phyloP scores from a whole-genome alignment of 805 yeast genomes.

The Ogataea ganodermae region DNA sequence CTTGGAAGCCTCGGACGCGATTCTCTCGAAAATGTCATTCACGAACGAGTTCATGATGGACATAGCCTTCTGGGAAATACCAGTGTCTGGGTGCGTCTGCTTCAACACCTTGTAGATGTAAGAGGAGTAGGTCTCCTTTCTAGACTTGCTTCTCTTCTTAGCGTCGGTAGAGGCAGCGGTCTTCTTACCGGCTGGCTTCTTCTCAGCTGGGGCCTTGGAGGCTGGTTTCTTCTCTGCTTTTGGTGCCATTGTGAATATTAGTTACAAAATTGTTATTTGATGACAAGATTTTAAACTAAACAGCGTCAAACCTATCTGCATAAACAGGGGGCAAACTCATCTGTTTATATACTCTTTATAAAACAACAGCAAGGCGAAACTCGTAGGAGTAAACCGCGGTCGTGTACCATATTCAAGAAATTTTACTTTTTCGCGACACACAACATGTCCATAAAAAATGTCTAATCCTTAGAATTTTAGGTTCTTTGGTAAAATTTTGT shows the following conservation, averaged over 20 bases:
- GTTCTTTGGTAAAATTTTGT: slow-evolving; percentile 13
- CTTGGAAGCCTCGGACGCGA: slow-evolving; percentile 96
- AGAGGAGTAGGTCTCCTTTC: slow-evolving; percentile 98
- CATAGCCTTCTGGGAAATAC: slow-evolving; percentile 98
- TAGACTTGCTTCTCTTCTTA: slow-evolving; percentile 91
- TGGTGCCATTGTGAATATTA: slow-evolving; percentile 58
- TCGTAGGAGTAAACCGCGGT: slow-evolving; percentile 9
- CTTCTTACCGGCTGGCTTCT: slow-evolving; percentile 91
- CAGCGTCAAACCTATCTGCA: slow-evolving; percentile 1
- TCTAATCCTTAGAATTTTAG: slow-evolving; percentile 11
- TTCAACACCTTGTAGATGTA: slow-evolving; percentile 97
- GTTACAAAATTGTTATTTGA: neutral
- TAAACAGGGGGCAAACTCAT: slow-evolving; percentile 16
- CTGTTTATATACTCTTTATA: slow-evolving; percentile 19
- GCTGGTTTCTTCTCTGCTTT: slow-evolving; percentile 69
- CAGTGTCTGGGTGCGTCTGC: slow-evolving; percentile 99
- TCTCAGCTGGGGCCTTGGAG: slow-evolving; percentile 96
- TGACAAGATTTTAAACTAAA: neutral
- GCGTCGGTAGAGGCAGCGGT: slow-evolving; percentile 78
- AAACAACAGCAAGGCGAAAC: slow-evolving; percentile 9
- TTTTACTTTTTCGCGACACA: slow-evolving; percentile 10
- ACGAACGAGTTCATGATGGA: slow-evolving; percentile 98
- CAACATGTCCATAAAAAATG: slow-evolving; percentile 24
- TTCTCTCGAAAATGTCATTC: slow-evolving; percentile 96
- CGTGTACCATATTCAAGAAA: slow-evolving; percentile 14